Percentiles rank a stretch among this genome's conserved stretches.
Conservation (phyloP, 1,284 basidiomycete genomes). For the Leccinum ponderosum region DNA sequence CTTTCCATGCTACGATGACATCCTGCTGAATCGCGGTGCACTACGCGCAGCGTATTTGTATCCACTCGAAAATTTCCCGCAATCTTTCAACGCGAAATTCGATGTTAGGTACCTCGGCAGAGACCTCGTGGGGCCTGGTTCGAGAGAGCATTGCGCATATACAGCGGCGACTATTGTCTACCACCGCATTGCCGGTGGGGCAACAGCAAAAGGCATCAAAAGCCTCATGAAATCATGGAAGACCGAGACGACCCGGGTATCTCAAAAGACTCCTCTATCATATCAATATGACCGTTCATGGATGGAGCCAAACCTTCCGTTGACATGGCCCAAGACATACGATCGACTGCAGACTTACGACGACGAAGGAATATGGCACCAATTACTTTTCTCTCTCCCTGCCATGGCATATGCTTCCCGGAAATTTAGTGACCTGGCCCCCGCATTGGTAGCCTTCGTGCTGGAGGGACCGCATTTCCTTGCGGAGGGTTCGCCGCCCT, state of each 20-base stretch:
- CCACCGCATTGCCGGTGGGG: not conserved
- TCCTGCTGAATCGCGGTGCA: conserved; percentile 15
- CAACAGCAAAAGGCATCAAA: not conserved
- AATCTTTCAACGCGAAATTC: not conserved
- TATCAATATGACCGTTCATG: conserved; percentile 19
- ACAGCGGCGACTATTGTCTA: conserved; percentile 7
- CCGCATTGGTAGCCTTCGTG: conserved; percentile 33
- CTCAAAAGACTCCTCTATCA: not conserved
- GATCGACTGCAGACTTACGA: conserved; percentile 21
- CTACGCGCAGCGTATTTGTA: conserved; percentile 7
- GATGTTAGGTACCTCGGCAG: conserved; percentile 12
- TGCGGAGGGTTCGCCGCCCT: conserved; percentile 8
- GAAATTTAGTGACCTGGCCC: conserved; percentile 17
- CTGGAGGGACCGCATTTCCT: conserved; percentile 4
- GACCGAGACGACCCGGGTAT: not conserved
- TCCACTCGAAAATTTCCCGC: conserved; percentile 2
- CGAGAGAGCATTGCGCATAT: conserved; percentile 12
- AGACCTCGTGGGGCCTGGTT: not conserved
- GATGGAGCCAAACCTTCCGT: conserved; percentile 14
- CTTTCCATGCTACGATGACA: conserved; percentile 6
- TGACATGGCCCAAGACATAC: conserved; percentile 34
- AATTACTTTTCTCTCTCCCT: conserved; percentile 34
- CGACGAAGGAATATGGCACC: conserved; percentile 13
- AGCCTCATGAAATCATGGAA: conserved; percentile 10
- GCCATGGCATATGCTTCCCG: conserved; percentile 29